A percentile compares a stretch with the other conserved stretches of the same genome.
These are phyloP conservation scores for Pharnaceum exiguum DNA, from an alignment of 148 eudicot genomes.

Conservation along the genomic window DNA sequence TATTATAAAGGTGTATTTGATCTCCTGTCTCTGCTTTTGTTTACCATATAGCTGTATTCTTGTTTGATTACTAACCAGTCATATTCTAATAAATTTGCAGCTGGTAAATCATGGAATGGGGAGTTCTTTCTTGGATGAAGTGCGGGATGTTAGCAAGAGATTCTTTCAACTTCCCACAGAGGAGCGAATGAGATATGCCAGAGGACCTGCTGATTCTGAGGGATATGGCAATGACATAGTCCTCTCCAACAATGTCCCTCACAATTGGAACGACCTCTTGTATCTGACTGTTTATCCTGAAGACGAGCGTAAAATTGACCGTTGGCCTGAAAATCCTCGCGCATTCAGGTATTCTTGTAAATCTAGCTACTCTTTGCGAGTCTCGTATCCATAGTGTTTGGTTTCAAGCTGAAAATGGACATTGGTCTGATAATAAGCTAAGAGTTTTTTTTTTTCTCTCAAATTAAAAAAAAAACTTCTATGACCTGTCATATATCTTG, in stretches of 20 bases:
- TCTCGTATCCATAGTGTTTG: no score
- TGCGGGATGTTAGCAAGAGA: slow-evolving; percentile 27
- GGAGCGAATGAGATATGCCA: slow-evolving; percentile 40
- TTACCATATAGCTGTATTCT: background rate
- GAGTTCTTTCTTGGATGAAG: slow-evolving; percentile 39
- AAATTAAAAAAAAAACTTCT: no score
- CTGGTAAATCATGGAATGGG: slow-evolving; percentile 54
- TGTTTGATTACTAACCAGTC: background rate
- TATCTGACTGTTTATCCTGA: slow-evolving; percentile 36
- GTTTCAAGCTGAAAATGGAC: no score
- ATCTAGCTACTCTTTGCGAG: background rate
- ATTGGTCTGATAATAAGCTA: no score
- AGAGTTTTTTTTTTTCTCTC: no score
- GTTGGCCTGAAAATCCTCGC: slow-evolving; percentile 58
- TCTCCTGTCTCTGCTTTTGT: background rate
- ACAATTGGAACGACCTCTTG: slow-evolving; percentile 58
- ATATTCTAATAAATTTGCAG: background rate
- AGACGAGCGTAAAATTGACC: slow-evolving; percentile 23
- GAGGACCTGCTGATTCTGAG: slow-evolving; percentile 30
- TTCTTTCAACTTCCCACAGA: slow-evolving; percentile 45
- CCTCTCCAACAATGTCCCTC: slow-evolving; percentile 28
- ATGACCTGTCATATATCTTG: background rate
- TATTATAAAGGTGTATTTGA: no score
- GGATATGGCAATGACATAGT: slow-evolving; percentile 55
- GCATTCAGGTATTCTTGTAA: slow-evolving; percentile 38